A percentile compares a stretch with the other conserved stretches of the same genome.
phyloP scores from a whole-genome alignment of 352 stramenopile species.

The Phytophthora chlamydospora region DNA sequence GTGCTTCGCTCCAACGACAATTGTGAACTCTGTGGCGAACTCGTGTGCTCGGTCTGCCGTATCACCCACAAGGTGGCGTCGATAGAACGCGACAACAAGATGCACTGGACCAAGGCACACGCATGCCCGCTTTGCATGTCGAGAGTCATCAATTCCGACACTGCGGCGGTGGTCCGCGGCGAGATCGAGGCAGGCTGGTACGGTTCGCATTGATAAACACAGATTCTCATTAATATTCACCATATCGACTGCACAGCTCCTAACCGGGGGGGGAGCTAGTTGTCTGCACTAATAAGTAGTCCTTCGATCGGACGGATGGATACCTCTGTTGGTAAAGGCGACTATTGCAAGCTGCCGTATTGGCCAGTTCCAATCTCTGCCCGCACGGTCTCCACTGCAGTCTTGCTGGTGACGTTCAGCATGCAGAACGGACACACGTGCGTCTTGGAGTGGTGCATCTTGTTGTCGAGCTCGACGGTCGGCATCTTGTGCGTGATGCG shows the following conservation, averaged over 20 bases:
- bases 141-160: conserved; percentile 27
- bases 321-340: conserved; percentile 10
- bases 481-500: conserved; percentile 30
- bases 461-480: conserved; percentile 36
- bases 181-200: conserved; percentile 37
- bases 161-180: conserved; percentile 25
- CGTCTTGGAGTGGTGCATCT: conserved; percentile 26
- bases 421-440: conserved; percentile 33
- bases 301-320: conserved; percentile 31
- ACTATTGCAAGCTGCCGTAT: conserved; percentile 27
- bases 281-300: conserved; percentile 27
- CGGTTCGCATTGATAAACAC: background rate
- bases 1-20: conserved; percentile 21
- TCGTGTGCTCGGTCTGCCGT: conserved; percentile 38
- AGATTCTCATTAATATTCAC: background rate
- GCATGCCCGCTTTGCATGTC: conserved; percentile 39
- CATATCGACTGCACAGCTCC: conserved; percentile 15
- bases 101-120: conserved; percentile 30
- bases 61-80: conserved; percentile 41
- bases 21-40: conserved; percentile 35
- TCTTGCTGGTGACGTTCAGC: conserved; percentile 22
- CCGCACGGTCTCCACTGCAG: conserved; percentile 19
- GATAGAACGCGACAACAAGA: conserved; percentile 37
- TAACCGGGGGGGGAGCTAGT: background rate
- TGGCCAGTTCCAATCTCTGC: conserved; percentile 28